A percentile compares a stretch with the other conserved stretches of the same genome.
Conservation (phyloP, 2,329 filamentous ascomycete genomes). For the Dactylonectria macrodidyma region DNA sequence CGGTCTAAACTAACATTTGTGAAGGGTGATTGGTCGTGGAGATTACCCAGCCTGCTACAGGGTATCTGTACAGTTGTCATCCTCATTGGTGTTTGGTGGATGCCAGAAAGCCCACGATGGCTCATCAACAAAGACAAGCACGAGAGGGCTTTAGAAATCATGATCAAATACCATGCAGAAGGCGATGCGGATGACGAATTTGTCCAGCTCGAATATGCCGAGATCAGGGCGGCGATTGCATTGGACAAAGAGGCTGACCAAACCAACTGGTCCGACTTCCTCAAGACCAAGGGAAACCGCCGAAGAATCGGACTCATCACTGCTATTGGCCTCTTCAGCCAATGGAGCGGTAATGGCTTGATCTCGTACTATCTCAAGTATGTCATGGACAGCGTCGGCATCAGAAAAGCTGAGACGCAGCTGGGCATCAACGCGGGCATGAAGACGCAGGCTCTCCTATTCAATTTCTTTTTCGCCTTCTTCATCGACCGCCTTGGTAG, state of each 20-base stretch:
- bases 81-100: constrained; percentile 50
- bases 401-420: constrained; percentile 19
- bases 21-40: constrained; percentile 36
- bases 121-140: constrained; percentile 52
- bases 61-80: constrained; percentile 36
- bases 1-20: neutral
- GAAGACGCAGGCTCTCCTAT: constrained; percentile 17
- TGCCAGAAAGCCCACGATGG: constrained; percentile 57
- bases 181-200: constrained; percentile 69
- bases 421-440: constrained; percentile 17
- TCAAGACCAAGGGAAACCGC: constrained; percentile 74
- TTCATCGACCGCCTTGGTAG: constrained; percentile 16
- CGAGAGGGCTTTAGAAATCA: constrained; percentile 64
- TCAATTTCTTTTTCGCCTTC: constrained; percentile 18
- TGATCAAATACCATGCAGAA: constrained; percentile 73
- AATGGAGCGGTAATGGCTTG: constrained; percentile 76
- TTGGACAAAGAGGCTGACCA: constrained; percentile 67
- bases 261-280: constrained; percentile 71
- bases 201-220: constrained; percentile 74
- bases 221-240: constrained; percentile 74
- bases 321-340: constrained; percentile 75
- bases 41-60: constrained; percentile 36
- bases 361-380: constrained; percentile 75
- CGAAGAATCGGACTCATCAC: constrained; percentile 72
- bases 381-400: constrained; percentile 54